phyloP scores from a whole-genome alignment of 202 grass and related monocot species.

The Sporobolus alterniflorus region DNA sequence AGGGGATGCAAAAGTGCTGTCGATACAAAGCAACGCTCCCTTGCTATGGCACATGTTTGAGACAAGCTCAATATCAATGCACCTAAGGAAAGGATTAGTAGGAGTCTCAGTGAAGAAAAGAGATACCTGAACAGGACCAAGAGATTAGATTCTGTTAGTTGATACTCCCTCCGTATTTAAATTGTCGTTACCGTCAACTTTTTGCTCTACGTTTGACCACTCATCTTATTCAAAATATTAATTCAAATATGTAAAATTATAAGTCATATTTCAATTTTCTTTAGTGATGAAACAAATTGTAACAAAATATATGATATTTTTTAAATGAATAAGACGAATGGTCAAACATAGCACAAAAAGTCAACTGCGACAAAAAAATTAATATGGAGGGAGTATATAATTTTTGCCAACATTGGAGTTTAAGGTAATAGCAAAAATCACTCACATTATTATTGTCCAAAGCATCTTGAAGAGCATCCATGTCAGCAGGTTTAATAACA shows the following conservation, averaged over 20 bases:
- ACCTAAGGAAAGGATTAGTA: constrained; percentile 99
- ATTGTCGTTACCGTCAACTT: too few species aligned
- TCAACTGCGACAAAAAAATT: too few species aligned
- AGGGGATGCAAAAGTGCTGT: constrained; percentile 97
- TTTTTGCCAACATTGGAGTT: neutral
- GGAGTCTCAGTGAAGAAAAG: constrained; percentile 98
- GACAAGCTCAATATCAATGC: constrained; percentile 92
- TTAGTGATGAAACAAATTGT: too few species aligned
- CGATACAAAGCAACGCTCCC: constrained; percentile 93
- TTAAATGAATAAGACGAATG: too few species aligned
- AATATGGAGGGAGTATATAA: too few species aligned
- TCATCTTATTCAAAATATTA: too few species aligned
- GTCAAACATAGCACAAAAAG: too few species aligned
- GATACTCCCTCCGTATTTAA: too few species aligned
- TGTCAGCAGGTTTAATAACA: constrained; percentile 93
- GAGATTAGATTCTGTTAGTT: constrained; percentile 10
- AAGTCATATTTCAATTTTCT: too few species aligned
- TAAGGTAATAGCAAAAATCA: constrained; percentile 3
- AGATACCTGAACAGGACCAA: constrained; percentile 68
- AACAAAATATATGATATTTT: too few species aligned
- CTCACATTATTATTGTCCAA: constrained; percentile 89
- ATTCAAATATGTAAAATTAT: too few species aligned
- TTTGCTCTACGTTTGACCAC: too few species aligned
- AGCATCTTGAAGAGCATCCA: constrained; percentile 77
- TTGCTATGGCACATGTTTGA: constrained; percentile 95